Evolutionary conservation across 768 basidiomycete species (phyloP).

Genomic region (Auriscalpium orientale): DNA sequence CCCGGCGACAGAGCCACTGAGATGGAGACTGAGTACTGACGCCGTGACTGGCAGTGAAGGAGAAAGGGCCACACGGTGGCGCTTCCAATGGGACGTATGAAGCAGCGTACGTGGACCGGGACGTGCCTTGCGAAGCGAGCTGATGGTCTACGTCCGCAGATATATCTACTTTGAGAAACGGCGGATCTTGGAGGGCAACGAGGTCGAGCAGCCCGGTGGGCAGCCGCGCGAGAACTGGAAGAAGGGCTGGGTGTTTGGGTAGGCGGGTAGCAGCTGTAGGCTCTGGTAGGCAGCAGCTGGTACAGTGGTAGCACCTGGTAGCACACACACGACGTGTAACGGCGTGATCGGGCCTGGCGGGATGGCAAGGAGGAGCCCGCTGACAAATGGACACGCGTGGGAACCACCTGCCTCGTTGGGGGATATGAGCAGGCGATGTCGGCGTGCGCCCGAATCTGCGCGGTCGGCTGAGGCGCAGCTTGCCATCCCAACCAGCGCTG

Average conservation of each 20-base stretch:
- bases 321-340: too few species aligned
- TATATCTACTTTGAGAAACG: slow-evolving; percentile 44
- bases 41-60: slow-evolving; percentile 28
- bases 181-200: slow-evolving; percentile 38
- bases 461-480: not conserved
- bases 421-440: not conserved
- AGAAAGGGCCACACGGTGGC: slow-evolving; percentile 32
- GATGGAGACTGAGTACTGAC: too few species aligned
- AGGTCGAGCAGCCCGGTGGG: slow-evolving; percentile 23
- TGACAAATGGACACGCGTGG: not conserved
- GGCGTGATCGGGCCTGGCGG: too few species aligned
- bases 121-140: too few species aligned
- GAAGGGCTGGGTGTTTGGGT: slow-evolving; percentile 11
- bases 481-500: not conserved
- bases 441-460: not conserved
- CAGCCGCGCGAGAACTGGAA: slow-evolving; percentile 22
- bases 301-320: too few species aligned
- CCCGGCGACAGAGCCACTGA: not conserved
- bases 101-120: slow-evolving; percentile 31
- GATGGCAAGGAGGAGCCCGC: too few species aligned
- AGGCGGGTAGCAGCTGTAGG: too few species aligned
- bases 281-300: too few species aligned
- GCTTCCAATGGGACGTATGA: slow-evolving; percentile 39
- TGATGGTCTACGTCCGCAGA: slow-evolving; percentile 15
- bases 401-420: not conserved